A percentile compares a stretch with the other conserved stretches of the same genome.
These are phyloP conservation scores for Deakozyma indianensis DNA, from an alignment of 805 yeast genomes.

Conservation along the genomic window DNA sequence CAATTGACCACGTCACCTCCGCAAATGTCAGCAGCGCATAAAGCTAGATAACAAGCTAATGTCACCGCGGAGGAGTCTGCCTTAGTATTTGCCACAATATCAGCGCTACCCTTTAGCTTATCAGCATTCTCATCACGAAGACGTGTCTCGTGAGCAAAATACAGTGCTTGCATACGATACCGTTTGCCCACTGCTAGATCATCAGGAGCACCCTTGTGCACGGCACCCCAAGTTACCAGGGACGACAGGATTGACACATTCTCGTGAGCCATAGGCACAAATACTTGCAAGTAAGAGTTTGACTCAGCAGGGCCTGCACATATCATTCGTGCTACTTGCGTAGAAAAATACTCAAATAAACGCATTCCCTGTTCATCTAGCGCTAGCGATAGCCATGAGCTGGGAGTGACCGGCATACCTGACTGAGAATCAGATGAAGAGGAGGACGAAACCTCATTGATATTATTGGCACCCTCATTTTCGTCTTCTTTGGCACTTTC, in stretches of 20 bases:
- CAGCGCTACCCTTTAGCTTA: constrained; percentile 2
- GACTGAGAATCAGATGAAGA: not conserved
- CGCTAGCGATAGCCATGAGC: not conserved
- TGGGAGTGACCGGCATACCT: not conserved
- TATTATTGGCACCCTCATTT: not conserved
- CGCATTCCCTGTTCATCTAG: constrained; percentile 4
- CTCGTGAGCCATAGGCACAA: constrained; percentile 36
- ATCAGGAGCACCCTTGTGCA: constrained; percentile 15
- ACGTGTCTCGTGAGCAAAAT: not conserved
- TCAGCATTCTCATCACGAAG: not conserved
- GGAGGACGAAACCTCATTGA: not conserved
- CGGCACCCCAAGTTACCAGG: constrained; percentile 40
- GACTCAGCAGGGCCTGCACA: constrained; percentile 29
- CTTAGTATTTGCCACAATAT: constrained; percentile 10
- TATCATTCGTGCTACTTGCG: constrained; percentile 25
- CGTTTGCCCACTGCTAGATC: constrained; percentile 16
- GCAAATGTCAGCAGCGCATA: constrained; percentile 69
- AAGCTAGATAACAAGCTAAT: constrained; percentile 47
- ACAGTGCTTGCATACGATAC: constrained; percentile 4
- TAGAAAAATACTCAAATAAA: constrained; percentile 13
- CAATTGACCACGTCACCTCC: constrained; percentile 67
- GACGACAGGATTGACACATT: constrained; percentile 35
- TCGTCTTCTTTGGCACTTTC: not conserved
- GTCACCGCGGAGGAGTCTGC: constrained; percentile 7
- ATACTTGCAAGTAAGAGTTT: constrained; percentile 36